These are phyloP conservation scores for Tetradesmus lagerheimii DNA, from an alignment of 139 green algal species.

Conservation along the genomic window DNA sequence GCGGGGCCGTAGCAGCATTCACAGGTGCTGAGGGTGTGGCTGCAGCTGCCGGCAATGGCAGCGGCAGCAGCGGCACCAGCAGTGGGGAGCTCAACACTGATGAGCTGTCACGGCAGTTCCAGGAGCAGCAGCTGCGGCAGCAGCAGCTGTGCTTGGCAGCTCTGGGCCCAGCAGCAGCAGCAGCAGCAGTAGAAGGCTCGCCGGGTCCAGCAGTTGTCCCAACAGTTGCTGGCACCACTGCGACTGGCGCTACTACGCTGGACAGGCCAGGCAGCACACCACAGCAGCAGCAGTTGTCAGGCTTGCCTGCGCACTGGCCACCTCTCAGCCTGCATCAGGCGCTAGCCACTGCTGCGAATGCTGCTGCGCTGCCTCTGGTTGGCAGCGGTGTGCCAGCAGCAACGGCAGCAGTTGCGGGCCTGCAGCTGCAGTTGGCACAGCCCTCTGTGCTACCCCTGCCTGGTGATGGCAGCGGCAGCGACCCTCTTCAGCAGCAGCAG, in stretches of 20 bases:
- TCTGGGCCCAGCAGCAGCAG: background rate
- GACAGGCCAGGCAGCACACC: background rate
- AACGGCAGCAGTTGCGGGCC: background rate
- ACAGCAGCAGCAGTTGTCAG: conserved; percentile 1
- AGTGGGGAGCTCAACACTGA: background rate
- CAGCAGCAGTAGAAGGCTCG: background rate
- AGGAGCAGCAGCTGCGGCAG: conserved; percentile 44
- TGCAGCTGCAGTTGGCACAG: background rate
- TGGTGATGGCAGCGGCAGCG: background rate
- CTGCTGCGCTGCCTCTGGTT: background rate
- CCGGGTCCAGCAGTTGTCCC: background rate
- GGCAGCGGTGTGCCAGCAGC: background rate
- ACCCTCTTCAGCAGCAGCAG: background rate
- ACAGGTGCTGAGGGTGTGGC: background rate
- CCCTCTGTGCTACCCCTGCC: background rate
- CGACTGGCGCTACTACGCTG: background rate
- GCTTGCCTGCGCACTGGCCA: conserved; percentile 13
- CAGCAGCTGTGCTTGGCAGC: conserved; percentile 40
- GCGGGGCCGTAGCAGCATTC: background rate
- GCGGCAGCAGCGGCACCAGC: background rate
- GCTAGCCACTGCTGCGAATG: background rate
- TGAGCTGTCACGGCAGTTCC: conserved; percentile 1
- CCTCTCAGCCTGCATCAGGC: conserved; percentile 6
- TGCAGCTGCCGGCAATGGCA: background rate
- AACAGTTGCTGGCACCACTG: background rate